Conservation (phyloP, 805 yeast species). For the Yarrowia sp. region DNA sequence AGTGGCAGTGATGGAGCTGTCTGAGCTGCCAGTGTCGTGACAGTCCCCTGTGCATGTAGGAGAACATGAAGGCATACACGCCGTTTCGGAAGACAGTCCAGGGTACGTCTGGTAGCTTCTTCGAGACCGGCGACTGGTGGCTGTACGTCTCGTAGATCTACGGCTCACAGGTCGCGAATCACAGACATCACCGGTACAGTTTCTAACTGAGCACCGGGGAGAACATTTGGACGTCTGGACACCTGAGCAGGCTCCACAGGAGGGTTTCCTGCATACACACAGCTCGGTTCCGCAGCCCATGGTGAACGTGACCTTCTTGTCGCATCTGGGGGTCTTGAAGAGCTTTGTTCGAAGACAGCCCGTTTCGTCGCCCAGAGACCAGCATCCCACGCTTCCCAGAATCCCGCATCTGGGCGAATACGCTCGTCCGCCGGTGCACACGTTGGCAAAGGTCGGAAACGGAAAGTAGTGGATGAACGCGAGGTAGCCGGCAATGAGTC, state of each 20-base stretch:
- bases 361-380: slow-evolving; percentile 17
- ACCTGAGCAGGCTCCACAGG: neutral
- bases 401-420: slow-evolving; percentile 25
- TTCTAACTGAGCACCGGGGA: neutral
- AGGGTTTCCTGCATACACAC: neutral
- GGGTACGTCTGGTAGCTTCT: neutral
- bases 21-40: neutral
- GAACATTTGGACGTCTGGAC: neutral
- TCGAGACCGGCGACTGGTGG: neutral
- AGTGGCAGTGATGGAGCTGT: neutral
- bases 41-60: slow-evolving; percentile 10
- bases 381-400: slow-evolving; percentile 3
- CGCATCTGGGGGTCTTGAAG: slow-evolving; percentile 19
- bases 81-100: neutral
- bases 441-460: neutral
- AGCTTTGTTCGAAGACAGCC: slow-evolving; percentile 5
- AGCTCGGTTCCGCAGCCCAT: slow-evolving; percentile 21
- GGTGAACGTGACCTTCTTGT: neutral
- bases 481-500: slow-evolving; percentile 3
- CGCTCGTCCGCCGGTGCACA: slow-evolving; percentile 1
- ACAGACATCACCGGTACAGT: neutral
- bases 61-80: neutral
- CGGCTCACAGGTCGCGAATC: neutral
- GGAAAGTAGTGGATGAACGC: slow-evolving; percentile 31
- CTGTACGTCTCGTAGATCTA: neutral